Conservation (phyloP, 768 basidiomycete genomes). For the Russula ochroleuca region DNA sequence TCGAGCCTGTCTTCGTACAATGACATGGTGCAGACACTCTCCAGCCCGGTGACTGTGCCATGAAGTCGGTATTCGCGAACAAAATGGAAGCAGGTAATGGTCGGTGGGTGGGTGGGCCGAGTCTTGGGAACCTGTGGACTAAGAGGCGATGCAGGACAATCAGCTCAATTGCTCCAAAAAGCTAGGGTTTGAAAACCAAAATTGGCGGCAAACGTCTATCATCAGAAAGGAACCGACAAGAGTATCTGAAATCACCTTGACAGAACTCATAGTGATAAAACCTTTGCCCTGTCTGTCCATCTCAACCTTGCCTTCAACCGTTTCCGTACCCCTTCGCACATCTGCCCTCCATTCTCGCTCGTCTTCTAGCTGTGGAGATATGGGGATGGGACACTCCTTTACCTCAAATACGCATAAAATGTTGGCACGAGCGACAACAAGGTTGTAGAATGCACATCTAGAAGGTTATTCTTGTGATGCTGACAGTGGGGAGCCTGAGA, state of each 20-base stretch:
- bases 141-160: constrained; percentile 30
- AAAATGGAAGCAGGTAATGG: constrained; percentile 66
- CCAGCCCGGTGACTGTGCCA: constrained; percentile 83
- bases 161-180: constrained; percentile 29
- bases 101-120: constrained; percentile 45
- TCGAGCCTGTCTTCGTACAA: constrained; percentile 80
- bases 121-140: constrained; percentile 53
- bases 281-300: constrained; percentile 78
- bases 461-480: constrained; percentile 40
- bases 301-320: constrained; percentile 72
- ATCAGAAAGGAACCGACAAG: constrained; percentile 32
- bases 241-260: constrained; percentile 60
- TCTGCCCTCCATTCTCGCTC: constrained; percentile 54
- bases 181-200: constrained; percentile 17
- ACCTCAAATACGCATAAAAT: constrained; percentile 86
- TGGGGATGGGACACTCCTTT: constrained; percentile 59
- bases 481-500: constrained; percentile 34
- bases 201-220: constrained; percentile 27
- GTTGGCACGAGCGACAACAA: constrained; percentile 84
- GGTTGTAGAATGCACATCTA: constrained; percentile 62
- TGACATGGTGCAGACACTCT: constrained; percentile 70
- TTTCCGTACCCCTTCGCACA: constrained; percentile 61
- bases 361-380: constrained; percentile 54
- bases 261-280: constrained; percentile 67
- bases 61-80: constrained; percentile 78